These are phyloP conservation scores for Apiospora phragmitis DNA, from an alignment of 2,329 filamentous ascomycete genomes.

Conservation along the genomic window DNA sequence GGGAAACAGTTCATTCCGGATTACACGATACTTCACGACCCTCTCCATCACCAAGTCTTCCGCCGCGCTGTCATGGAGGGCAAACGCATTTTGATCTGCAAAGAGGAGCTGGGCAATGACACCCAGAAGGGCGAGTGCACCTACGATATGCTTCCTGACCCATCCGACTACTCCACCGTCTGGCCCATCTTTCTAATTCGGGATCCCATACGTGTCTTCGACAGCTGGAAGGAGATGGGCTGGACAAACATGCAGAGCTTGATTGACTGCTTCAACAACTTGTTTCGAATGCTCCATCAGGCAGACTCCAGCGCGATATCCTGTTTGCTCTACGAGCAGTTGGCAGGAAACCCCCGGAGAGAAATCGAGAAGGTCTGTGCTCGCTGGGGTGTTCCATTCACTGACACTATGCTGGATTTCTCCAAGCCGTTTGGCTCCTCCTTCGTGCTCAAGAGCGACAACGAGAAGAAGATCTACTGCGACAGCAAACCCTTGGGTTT, in stretches of 20 bases:
- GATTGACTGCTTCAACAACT: neutral
- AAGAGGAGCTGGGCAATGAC: too few species aligned
- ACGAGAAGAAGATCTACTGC: neutral
- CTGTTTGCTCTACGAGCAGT: neutral
- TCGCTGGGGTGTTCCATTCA: neutral
- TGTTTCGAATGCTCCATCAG: neutral
- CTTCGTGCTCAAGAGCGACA: neutral
- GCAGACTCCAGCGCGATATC: neutral
- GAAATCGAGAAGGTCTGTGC: accelerated
- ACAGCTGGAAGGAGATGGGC: neutral
- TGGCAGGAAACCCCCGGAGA: neutral
- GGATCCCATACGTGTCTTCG: neutral
- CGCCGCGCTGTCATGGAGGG: too few species aligned
- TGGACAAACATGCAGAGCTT: neutral
- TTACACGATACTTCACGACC: too few species aligned
- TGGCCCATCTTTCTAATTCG: neutral
- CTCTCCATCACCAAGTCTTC: too few species aligned
- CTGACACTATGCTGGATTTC: neutral
- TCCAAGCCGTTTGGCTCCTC: neutral
- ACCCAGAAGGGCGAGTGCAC: too few species aligned
- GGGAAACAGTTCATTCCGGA: too few species aligned
- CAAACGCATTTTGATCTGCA: too few species aligned
- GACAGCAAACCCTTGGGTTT: too few species aligned
- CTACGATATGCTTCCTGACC: too few species aligned
- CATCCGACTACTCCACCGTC: neutral